Conservation (phyloP, 192 early-diverging fungal genomes). For the Rhizophagus sp. region DNA sequence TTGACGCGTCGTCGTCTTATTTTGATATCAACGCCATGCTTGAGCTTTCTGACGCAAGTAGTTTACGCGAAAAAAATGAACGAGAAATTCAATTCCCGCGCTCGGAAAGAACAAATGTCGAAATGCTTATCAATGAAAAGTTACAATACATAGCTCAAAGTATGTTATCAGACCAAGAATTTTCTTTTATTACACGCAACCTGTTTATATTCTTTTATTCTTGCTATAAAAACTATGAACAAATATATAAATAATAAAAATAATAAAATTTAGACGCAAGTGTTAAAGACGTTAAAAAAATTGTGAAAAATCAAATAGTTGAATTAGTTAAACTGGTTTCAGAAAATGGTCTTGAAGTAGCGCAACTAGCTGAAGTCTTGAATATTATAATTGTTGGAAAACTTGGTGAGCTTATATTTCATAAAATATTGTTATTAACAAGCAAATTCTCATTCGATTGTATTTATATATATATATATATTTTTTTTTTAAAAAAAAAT, state of each 20-base stretch:
- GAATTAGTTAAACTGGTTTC: conserved; percentile 31
- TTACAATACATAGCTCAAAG: background rate
- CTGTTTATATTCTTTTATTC: background rate
- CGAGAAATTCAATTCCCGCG: background rate
- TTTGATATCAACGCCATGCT: no score
- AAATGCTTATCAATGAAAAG: conserved; percentile 10
- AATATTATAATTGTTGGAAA: conserved; percentile 38
- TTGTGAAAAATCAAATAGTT: conserved; percentile 19
- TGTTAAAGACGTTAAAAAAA: conserved; percentile 28
- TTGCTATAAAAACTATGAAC: background rate
- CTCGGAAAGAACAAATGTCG: background rate
- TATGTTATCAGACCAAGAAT: background rate
- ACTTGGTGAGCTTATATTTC: conserved; percentile 30
- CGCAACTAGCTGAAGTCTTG: conserved; percentile 33
- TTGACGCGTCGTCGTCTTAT: no score
- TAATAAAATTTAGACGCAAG: conserved; percentile 32
- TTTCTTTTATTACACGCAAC: background rate
- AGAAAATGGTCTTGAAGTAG: conserved; percentile 36
- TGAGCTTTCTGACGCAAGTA: background rate
- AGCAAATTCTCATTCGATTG: background rate
- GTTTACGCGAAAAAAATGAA: background rate
- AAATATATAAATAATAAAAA: background rate
- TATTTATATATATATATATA: background rate
- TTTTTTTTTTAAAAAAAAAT: background rate
- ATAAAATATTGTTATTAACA: background rate